Conservation (phyloP, 2,329 filamentous ascomycete genomes). For the Orbilia oligospora region DNA sequence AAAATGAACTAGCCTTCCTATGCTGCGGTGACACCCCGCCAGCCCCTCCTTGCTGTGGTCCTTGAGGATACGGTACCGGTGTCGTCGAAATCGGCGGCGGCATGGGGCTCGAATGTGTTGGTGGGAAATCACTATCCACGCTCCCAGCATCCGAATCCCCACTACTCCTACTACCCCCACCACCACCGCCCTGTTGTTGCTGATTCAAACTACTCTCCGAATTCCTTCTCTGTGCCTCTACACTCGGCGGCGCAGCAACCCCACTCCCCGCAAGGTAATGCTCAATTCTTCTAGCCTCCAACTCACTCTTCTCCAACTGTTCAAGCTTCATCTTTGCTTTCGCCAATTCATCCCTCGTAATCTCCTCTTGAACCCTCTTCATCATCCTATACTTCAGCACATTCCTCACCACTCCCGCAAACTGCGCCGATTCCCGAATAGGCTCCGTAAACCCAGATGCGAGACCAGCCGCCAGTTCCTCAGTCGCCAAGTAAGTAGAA, state of each 20-base stretch:
- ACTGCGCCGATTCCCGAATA: slow-evolving; percentile 97
- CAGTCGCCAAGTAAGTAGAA: slow-evolving; percentile 93
- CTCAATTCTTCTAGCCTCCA: slow-evolving; percentile 92
- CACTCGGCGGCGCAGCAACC: slow-evolving; percentile 67
- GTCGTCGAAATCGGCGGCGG: slow-evolving; percentile 71
- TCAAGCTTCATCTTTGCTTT: slow-evolving; percentile 88
- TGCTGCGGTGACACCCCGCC: slow-evolving; percentile 52
- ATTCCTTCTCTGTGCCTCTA: slow-evolving; percentile 65
- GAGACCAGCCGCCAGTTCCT: slow-evolving; percentile 88
- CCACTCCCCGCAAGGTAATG: slow-evolving; percentile 81
- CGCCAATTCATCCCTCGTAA: slow-evolving; percentile 91
- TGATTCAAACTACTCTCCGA: slow-evolving; percentile 67
- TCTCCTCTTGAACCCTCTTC: slow-evolving; percentile 96
- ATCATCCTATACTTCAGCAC: slow-evolving; percentile 91
- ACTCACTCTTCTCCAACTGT: slow-evolving; percentile 91
- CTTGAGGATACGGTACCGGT: slow-evolving; percentile 79
- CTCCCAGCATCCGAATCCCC: slow-evolving; percentile 78
- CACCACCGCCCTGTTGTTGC: slow-evolving; percentile 66
- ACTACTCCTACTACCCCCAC: slow-evolving; percentile 66
- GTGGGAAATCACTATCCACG: slow-evolving; percentile 95
- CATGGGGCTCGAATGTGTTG: slow-evolving; percentile 79
- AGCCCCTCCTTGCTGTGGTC: slow-evolving; percentile 61
- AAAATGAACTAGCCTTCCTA: slow-evolving; percentile 63
- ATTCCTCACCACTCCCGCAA: slow-evolving; percentile 90
- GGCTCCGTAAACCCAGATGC: slow-evolving; percentile 96